phyloP scores from a whole-genome alignment of 78 protist species.

The Pigoraptor vietnamica region DNA sequence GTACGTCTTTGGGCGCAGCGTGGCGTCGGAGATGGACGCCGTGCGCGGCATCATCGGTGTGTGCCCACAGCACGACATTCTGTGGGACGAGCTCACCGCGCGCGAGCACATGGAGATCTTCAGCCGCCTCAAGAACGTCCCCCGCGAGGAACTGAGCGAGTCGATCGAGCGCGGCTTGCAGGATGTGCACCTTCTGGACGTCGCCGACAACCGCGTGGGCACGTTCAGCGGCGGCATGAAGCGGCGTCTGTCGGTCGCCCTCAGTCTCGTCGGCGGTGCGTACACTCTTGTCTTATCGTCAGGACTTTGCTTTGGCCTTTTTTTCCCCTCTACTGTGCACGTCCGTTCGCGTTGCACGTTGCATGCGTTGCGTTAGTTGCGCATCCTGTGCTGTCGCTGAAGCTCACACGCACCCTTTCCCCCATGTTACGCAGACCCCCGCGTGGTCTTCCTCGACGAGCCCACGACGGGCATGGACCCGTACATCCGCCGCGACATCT shows the following conservation, averaged over 20 bases:
- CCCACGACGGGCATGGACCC: conserved; percentile 30
- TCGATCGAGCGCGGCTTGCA: neutral
- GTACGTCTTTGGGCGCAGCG: neutral
- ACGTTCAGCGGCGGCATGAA: conserved; percentile 51
- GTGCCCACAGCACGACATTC: conserved; percentile 69
- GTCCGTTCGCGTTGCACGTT: no score
- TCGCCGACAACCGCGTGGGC: neutral
- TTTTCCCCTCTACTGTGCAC: no score
- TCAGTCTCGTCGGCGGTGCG: conserved; percentile 35
- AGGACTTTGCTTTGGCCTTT: no score
- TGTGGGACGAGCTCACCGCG: conserved; percentile 44
- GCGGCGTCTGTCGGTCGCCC: conserved; percentile 40
- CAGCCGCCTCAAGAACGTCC: neutral
- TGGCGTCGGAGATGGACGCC: conserved; percentile 4
- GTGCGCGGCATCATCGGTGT: conserved; percentile 47
- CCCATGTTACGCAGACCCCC: no score
- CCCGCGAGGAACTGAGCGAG: neutral
- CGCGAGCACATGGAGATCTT: conserved; percentile 54
- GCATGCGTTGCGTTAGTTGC: no score
- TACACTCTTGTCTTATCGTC: neutral
- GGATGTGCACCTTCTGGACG: neutral
- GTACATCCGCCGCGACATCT: conserved; percentile 28
- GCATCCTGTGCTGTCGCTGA: no score
- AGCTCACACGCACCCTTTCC: no score
- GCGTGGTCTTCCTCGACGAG: neutral